Evolutionary conservation across 1,284 basidiomycete genomes (phyloP).

Genomic region (Phaffia rhodozyma): DNA sequence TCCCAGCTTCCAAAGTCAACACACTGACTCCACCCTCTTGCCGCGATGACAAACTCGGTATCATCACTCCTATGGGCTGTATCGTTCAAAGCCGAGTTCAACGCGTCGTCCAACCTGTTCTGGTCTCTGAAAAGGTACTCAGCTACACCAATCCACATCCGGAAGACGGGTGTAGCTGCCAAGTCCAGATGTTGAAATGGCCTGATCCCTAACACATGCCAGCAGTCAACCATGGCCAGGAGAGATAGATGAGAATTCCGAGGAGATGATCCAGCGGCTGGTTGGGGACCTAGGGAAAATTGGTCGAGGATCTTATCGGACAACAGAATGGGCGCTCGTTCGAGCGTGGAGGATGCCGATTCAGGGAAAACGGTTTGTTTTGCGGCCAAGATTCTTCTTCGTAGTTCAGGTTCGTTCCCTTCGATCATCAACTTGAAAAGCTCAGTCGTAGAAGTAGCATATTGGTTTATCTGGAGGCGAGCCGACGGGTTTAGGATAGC

Average conservation of each 20-base stretch:
- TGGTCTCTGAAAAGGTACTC: slow-evolving; percentile 77
- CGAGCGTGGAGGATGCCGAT: slow-evolving; percentile 16
- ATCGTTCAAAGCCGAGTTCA: slow-evolving; percentile 66
- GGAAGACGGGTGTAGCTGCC: slow-evolving; percentile 91
- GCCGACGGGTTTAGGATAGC: slow-evolving; percentile 95
- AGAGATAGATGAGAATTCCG: slow-evolving; percentile 84
- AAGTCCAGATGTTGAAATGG: slow-evolving; percentile 86
- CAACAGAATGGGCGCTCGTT: slow-evolving; percentile 46
- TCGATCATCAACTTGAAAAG: slow-evolving; percentile 93
- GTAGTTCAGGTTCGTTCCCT: slow-evolving; percentile 54
- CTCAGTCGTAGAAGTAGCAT: slow-evolving; percentile 69
- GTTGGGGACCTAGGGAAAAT: slow-evolving; percentile 62
- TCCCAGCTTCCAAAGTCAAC: slow-evolving; percentile 88
- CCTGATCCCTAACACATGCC: slow-evolving; percentile 75
- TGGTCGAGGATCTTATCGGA: slow-evolving; percentile 76
- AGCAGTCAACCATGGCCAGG: slow-evolving; percentile 98
- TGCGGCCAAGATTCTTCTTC: slow-evolving; percentile 61
- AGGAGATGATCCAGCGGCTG: slow-evolving; percentile 22
- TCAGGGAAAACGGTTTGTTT: slow-evolving; percentile 59
- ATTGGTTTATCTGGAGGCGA: slow-evolving; percentile 77
- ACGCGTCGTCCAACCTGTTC: slow-evolving; percentile 53
- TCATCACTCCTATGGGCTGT: slow-evolving; percentile 78
- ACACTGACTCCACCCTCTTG: slow-evolving; percentile 92
- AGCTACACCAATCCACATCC: slow-evolving; percentile 93
- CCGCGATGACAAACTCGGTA: slow-evolving; percentile 85